A percentile compares a stretch with the other conserved stretches of the same genome.
phyloP scores from a whole-genome alignment of 2,329 filamentous ascomycete species.

The Alternaria alternata region DNA sequence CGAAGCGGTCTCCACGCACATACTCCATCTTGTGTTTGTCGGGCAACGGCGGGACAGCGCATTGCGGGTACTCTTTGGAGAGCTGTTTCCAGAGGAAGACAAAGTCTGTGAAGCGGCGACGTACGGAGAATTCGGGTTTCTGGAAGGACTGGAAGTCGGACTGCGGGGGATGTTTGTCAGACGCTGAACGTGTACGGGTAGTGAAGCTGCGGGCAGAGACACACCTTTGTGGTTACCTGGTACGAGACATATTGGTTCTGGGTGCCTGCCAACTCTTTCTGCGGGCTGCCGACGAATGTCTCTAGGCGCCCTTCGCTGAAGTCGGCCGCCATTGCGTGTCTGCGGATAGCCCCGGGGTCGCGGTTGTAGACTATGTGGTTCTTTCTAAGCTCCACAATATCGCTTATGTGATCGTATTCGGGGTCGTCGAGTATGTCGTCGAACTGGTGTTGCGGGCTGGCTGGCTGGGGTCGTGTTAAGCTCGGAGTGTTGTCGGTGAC shows the following conservation, averaged over 20 bases:
- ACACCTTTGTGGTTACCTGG: constrained; percentile 86
- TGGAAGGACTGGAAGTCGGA: constrained; percentile 95
- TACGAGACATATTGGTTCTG: constrained; percentile 98
- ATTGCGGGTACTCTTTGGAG: constrained; percentile 84
- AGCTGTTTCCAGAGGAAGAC: constrained; percentile 95
- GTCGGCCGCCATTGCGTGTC: constrained; percentile 44
- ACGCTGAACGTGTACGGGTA: neutral
- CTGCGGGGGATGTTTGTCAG: constrained; percentile 55
- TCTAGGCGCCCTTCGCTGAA: constrained; percentile 74
- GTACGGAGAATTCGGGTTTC: constrained; percentile 77
- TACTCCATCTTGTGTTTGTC: constrained; percentile 99
- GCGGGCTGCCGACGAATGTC: constrained; percentile 80
- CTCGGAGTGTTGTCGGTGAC: constrained; percentile 25
- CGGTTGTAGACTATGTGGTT: constrained; percentile 8
- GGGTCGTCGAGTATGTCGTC: constrained; percentile 20
- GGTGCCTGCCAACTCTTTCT: constrained; percentile 95
- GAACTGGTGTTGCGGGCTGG: constrained; percentile 4
- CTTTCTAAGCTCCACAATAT: constrained; percentile 19
- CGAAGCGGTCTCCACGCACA: constrained; percentile 94
- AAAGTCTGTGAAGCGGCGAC: constrained; percentile 96
- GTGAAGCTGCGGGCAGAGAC: neutral
- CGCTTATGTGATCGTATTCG: constrained; percentile 25
- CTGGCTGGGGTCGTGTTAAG: constrained; percentile 14
- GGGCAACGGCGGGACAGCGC: constrained; percentile 90
- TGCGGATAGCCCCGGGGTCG: constrained; percentile 18